Evolutionary conservation across 2,329 filamentous ascomycete species (phyloP).

Genomic region (Cryphonectria parasitica): DNA sequence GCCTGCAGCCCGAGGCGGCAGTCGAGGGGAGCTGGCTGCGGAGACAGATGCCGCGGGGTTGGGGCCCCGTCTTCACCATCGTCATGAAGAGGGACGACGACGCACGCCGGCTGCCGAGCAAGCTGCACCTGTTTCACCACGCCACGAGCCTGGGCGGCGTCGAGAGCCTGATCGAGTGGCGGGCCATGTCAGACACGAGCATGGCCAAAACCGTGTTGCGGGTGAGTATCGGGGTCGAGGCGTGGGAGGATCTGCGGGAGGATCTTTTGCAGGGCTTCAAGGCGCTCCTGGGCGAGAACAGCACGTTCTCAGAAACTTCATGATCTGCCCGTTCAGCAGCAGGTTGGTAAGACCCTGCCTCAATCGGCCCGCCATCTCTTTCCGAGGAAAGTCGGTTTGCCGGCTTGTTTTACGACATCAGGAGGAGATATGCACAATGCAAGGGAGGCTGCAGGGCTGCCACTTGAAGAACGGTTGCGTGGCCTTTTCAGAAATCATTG

Average conservation of each 20-base stretch:
- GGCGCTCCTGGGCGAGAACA: conserved; percentile 48
- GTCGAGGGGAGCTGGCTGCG: conserved; percentile 71
- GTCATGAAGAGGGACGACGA: conserved; percentile 61
- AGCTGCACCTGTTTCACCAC: conserved; percentile 85
- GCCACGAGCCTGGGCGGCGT: conserved; percentile 93
- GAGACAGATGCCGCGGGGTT: conserved; percentile 90
- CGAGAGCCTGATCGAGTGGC: conserved; percentile 96
- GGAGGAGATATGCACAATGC: background rate
- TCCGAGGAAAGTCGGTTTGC: background rate
- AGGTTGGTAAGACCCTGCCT: background rate
- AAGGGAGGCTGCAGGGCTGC: background rate
- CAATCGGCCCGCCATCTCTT: background rate
- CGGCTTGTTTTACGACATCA: background rate
- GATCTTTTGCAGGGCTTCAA: conserved; percentile 73
- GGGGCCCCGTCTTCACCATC: conserved; percentile 85
- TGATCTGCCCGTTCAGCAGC: background rate
- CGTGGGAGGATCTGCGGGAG: conserved; percentile 77
- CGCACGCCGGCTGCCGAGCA: conserved; percentile 75
- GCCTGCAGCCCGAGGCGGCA: conserved; percentile 68
- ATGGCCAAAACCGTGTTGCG: conserved; percentile 76
- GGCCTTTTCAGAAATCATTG: too few relatives aligned
- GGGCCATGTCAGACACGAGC: conserved; percentile 78
- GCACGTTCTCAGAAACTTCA: too few relatives aligned
- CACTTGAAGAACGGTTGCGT: background rate
- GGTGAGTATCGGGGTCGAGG: conserved; percentile 86